These are phyloP conservation scores for Thuidium tamariscinum DNA, from an alignment of 225 moss, liverwort and hornwort genomes.

Conservation along the genomic window DNA sequence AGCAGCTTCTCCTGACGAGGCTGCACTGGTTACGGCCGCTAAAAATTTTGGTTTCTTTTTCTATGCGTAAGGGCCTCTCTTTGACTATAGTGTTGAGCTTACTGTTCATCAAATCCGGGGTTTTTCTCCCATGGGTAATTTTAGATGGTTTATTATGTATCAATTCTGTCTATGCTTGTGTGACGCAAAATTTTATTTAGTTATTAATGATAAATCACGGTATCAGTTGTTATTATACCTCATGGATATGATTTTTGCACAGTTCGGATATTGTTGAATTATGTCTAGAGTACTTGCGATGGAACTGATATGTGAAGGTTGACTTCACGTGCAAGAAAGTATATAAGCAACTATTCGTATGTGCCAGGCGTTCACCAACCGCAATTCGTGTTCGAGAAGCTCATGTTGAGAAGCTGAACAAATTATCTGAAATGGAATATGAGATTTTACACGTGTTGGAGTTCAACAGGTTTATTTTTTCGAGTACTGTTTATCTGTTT, in stretches of 20 bases:
- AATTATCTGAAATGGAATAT: conserved; percentile 64
- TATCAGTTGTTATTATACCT: neutral
- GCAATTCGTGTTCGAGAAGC: conserved; percentile 86
- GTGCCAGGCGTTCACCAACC: conserved; percentile 76
- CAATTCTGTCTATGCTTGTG: neutral
- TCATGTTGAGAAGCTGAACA: conserved; percentile 75
- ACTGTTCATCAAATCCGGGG: neutral
- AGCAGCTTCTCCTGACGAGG: conserved; percentile 93
- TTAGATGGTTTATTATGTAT: neutral
- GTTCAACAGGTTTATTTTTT: conserved; percentile 58
- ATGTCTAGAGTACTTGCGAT: neutral
- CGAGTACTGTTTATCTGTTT: neutral
- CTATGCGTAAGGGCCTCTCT: conserved; percentile 47
- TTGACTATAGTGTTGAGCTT: neutral
- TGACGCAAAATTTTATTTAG: neutral
- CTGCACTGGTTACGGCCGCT: conserved; percentile 84
- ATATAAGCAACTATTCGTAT: neutral
- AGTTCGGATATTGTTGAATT: neutral
- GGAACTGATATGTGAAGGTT: neutral
- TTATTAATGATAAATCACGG: neutral
- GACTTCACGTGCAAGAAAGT: neutral
- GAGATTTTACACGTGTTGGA: conserved; percentile 88
- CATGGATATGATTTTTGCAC: neutral
- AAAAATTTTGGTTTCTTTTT: conserved; percentile 95
- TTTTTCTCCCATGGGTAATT: neutral